phyloP scores from a whole-genome alignment of 148 eudicot species.

The Rhododendron molle region DNA sequence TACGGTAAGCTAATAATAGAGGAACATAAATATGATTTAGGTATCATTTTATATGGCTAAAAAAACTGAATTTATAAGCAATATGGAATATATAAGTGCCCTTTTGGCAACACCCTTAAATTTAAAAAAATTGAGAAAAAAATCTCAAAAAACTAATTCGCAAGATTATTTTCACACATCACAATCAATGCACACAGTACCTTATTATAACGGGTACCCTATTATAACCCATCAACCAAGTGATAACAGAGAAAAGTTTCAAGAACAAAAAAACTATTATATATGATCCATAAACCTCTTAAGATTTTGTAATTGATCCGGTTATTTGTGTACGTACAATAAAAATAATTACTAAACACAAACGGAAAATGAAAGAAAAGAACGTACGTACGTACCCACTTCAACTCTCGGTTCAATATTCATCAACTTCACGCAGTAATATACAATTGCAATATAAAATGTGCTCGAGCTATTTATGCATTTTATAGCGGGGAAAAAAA shows the following conservation, averaged over 20 bases:
- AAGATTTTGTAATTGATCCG: background rate
- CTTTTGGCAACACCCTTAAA: background rate
- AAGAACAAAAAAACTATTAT: background rate
- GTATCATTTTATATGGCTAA: background rate
- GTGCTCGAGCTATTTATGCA: background rate
- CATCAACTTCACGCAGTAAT: slow-evolving; percentile 13
- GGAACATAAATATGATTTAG: background rate
- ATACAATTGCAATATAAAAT: background rate
- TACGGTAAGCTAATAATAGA: background rate
- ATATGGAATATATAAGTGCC: background rate
- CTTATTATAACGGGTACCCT: too few species aligned
- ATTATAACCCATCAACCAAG: background rate
- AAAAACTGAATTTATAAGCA: background rate
- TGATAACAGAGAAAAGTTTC: background rate
- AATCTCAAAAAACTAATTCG: background rate
- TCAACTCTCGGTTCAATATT: background rate
- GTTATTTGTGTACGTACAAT: background rate
- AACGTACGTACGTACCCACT: background rate
- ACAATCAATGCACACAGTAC: too few species aligned
- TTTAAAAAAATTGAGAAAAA: background rate
- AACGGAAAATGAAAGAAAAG: background rate
- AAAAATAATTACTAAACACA: background rate
- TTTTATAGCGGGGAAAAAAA: background rate
- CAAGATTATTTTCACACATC: too few species aligned
- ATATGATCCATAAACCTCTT: background rate